phyloP scores from a whole-genome alignment of 2,329 filamentous ascomycete genomes.

The Stagonosporopsis rhizophila region DNA sequence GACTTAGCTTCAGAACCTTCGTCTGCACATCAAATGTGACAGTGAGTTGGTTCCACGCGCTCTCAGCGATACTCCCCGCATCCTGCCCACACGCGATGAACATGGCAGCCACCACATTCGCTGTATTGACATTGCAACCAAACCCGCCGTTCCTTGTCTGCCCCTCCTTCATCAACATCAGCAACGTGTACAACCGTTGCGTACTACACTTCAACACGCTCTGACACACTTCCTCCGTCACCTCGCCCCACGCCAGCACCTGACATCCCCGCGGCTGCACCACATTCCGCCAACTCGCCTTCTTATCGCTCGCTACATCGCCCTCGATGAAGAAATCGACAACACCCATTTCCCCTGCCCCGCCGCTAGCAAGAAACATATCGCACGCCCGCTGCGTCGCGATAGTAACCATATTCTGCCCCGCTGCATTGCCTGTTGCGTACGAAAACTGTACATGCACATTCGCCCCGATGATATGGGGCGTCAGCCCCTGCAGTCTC shows the following conservation, averaged over 20 bases:
- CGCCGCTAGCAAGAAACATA: conserved; percentile 15
- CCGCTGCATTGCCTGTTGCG: conserved; percentile 35
- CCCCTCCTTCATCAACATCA: conserved; percentile 4
- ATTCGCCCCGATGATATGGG: conserved; percentile 27
- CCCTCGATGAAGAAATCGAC: conserved; percentile 28
- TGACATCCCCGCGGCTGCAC: conserved; percentile 30
- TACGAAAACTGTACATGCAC: conserved; percentile 27
- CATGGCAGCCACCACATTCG: conserved; percentile 7
- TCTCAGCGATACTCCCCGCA: conserved; percentile 10
- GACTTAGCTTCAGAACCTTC: not conserved
- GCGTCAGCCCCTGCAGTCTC: conserved; percentile 18
- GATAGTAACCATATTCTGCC: conserved; percentile 44
- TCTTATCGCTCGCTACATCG: conserved; percentile 36
- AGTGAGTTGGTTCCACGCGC: conserved; percentile 6
- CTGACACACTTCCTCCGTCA: conserved; percentile 7
- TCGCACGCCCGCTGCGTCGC: conserved; percentile 37
- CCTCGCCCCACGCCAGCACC: conserved; percentile 26
- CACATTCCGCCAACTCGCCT: conserved; percentile 33
- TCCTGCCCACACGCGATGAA: conserved; percentile 12
- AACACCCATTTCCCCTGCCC: conserved; percentile 14
- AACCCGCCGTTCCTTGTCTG: conserved; percentile 3
- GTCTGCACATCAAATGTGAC: not conserved
- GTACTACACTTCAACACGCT: conserved; percentile 5
- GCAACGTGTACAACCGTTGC: not conserved
- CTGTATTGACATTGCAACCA: conserved; percentile 9